Evolutionary conservation across 345 rosid genomes (phyloP), one percentile per base, ranked within the genome.

Genomic region (Populus ilicifolia): DNA sequence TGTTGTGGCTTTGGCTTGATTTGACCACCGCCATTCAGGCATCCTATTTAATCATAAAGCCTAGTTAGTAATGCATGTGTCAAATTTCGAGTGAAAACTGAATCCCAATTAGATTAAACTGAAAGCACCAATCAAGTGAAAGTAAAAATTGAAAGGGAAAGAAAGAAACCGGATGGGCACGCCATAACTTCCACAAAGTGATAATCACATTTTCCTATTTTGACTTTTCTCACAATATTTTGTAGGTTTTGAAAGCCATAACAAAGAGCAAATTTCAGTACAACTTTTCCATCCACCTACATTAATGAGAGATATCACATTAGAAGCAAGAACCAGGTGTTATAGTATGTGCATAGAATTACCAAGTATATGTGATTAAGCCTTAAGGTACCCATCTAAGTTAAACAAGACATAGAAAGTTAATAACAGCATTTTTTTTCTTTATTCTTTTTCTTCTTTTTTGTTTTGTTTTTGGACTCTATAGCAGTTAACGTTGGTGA

Each of bases 181-280:
- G 98, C 99, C 99, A 94, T 96, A 79, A 96, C 90, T 91, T 96
- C 98, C 79, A 96, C 97, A 77, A 85, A 96, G 39, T 96, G 94
- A 83, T 91, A 96, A 77, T 94, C 98, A 74, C 98, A 94, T 81
- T 85, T 93, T 65, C 36, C 70, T 50, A 80, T 91, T 85, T 94
- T 94, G 48, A 96, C 83, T 84, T 87, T 96, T 78, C 97, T 84
- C 29, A 96, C 97, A 20, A 96, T 77, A 62, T 96, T 96, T 85
- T 96, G 99, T 82, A 96, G 87, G 83, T 96, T 96, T 78, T 83
- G 93, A 90, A 91, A 94, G 83, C 99, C 99, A 81, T 96, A 91
- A 79, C 99, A 96, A 33, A 81, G 63, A 11, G 98, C 99, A 66
- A 94, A 94, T 75, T 89, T 96, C 84, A 96, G 79, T 84, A 83